Percentiles rank a stretch among this genome's conserved stretches.
Evolutionary conservation across 331 rosid species (phyloP).

Genomic region (Acacia concinna): DNA sequence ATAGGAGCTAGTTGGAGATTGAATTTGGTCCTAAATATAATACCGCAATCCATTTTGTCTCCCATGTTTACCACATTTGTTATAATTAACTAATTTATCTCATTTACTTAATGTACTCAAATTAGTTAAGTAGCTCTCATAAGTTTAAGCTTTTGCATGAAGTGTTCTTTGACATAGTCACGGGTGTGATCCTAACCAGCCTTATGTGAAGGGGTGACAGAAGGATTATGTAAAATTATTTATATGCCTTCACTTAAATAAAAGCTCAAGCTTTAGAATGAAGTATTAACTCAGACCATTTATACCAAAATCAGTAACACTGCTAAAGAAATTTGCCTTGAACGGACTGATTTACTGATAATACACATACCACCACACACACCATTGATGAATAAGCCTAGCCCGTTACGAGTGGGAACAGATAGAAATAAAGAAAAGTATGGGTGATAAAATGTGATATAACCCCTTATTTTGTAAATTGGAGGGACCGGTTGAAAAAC

Average conservation of each 20-base stretch:
- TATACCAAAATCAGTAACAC: background rate
- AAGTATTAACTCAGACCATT: background rate
- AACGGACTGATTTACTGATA: background rate
- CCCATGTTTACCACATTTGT: too few relatives aligned
- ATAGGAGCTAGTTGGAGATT: too few relatives aligned
- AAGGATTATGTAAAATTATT: background rate
- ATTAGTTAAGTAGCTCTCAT: too few relatives aligned
- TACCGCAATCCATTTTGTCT: too few relatives aligned
- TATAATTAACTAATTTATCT: too few relatives aligned
- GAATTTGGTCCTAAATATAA: too few relatives aligned
- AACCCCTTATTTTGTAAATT: background rate
- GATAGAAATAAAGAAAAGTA: too few relatives aligned
- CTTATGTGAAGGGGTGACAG: background rate
- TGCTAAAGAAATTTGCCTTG: background rate
- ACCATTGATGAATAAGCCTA: background rate
- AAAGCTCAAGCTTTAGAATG: background rate
- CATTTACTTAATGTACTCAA: too few relatives aligned
- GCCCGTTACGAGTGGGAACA: too few relatives aligned
- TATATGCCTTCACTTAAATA: background rate
- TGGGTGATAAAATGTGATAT: background rate
- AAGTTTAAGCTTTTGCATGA: background rate
- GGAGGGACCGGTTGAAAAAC: background rate
- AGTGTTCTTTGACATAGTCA: too few relatives aligned
- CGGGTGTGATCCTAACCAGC: background rate
- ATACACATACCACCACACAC: background rate